These are phyloP conservation scores for Epicoccum sorghinum DNA, from an alignment of 2,329 filamentous ascomycete species.

Conservation along the genomic window DNA sequence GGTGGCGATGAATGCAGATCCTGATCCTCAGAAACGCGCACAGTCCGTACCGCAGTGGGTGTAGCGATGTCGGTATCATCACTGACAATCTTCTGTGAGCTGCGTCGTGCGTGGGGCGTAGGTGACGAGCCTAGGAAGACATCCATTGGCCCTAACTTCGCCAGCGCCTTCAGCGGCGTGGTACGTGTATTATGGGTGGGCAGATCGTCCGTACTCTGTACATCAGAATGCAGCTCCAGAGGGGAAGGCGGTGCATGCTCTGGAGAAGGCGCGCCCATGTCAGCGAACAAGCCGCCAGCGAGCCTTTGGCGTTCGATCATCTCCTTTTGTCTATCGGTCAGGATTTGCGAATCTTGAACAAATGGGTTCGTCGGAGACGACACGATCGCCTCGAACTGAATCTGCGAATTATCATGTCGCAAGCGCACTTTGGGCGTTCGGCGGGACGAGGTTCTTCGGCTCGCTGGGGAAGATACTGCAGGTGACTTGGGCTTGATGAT, in stretches of 20 bases:
- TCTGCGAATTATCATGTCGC: conserved; percentile 81
- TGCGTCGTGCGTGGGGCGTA: conserved; percentile 41
- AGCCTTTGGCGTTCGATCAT: conserved; percentile 72
- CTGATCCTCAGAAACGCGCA: conserved; percentile 27
- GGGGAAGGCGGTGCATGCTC: conserved; percentile 29
- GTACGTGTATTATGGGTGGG: conserved; percentile 26
- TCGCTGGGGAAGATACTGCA: conserved; percentile 25
- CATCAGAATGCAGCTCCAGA: conserved; percentile 39
- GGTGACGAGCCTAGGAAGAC: conserved; percentile 45
- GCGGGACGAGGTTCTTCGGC: conserved; percentile 30
- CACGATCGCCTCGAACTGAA: conserved; percentile 74
- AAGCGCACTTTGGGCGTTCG: conserved; percentile 59
- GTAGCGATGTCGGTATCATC: conserved; percentile 38
- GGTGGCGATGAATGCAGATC: conserved; percentile 48
- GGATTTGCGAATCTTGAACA: conserved; percentile 68
- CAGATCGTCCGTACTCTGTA: conserved; percentile 31
- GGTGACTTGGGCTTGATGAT: conserved; percentile 37
- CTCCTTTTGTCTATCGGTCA: conserved; percentile 82
- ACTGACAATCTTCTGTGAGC: conserved; percentile 30
- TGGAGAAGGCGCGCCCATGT: conserved; percentile 53
- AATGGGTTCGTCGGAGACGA: conserved; percentile 59
- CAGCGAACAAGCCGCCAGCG: conserved; percentile 70
- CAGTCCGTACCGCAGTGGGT: conserved; percentile 35
- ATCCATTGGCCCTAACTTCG: conserved; percentile 43
- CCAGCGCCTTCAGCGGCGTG: conserved; percentile 35